These are phyloP conservation scores for Amborella trichopoda DNA, from an alignment of 164 flowering plant species.

Conservation along the genomic window DNA sequence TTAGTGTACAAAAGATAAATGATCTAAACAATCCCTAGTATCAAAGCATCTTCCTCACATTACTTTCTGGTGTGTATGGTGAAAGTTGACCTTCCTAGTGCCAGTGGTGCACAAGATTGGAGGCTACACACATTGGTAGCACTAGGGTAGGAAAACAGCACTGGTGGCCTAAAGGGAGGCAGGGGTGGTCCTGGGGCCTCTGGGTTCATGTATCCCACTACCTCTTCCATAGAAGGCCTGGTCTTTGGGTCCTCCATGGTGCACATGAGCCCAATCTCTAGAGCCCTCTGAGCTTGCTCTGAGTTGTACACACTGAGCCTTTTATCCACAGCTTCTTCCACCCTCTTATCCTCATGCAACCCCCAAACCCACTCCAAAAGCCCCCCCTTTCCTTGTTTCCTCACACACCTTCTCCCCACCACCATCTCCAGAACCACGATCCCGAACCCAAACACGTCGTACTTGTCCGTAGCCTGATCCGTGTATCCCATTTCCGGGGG, in stretches of 20 bases:
- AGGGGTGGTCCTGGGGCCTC: constrained; percentile 26
- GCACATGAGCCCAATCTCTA: constrained; percentile 38
- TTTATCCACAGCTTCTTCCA: constrained; percentile 26
- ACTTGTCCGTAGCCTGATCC: too few relatives aligned
- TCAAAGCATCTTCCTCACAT: too few relatives aligned
- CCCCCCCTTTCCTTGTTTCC: constrained; percentile 2
- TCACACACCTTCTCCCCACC: constrained; percentile 25
- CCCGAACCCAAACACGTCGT: constrained; percentile 44
- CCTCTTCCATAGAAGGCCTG: constrained; percentile 35
- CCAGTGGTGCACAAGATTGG: constrained; percentile 27
- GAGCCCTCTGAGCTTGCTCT: constrained; percentile 25
- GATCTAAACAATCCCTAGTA: too few relatives aligned
- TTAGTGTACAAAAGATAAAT: too few relatives aligned
- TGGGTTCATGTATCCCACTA: constrained; percentile 20
- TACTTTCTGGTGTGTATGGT: too few relatives aligned
- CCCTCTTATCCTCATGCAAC: constrained; percentile 26
- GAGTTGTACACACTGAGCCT: constrained; percentile 18
- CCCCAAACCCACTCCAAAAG: constrained; percentile 39
- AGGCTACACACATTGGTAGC: constrained; percentile 22
- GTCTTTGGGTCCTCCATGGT: constrained; percentile 28
- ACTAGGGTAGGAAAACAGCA: constrained; percentile 24
- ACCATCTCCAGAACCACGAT: constrained; percentile 32
- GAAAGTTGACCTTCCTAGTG: too few relatives aligned
- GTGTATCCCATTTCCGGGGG: too few relatives aligned
- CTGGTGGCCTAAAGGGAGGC: constrained; percentile 30